These are phyloP conservation scores for Gymnopilus junonius DNA, from an alignment of 768 basidiomycete species.

Conservation along the genomic window DNA sequence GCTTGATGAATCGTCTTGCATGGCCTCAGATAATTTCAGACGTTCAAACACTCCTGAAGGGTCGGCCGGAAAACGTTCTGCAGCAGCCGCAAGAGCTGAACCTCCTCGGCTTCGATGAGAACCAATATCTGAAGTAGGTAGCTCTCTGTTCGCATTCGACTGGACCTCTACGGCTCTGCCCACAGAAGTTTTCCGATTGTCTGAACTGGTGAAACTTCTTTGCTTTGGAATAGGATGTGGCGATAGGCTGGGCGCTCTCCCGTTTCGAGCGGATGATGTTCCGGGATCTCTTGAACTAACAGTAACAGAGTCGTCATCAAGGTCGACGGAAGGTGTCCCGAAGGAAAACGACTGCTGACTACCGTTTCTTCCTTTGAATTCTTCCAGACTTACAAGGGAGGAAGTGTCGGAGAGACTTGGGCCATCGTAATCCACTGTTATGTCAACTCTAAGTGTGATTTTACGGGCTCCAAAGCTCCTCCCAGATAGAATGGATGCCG, in stretches of 20 bases:
- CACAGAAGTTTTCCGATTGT: conserved; percentile 16
- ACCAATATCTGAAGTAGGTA: not conserved
- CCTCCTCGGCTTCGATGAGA: conserved; percentile 23
- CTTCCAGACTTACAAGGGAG: conserved; percentile 79
- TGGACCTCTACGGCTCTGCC: conserved; percentile 5
- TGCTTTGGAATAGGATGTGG: conserved; percentile 21
- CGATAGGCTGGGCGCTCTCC: conserved; percentile 16
- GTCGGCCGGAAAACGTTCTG: conserved; percentile 41
- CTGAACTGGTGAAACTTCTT: conserved; percentile 20
- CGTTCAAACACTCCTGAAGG: conserved; percentile 58
- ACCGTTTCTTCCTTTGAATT: conserved; percentile 62
- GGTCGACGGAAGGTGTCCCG: conserved; percentile 43
- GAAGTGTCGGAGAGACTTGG: conserved; percentile 89
- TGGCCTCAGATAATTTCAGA: conserved; percentile 53
- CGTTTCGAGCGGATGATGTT: conserved; percentile 26
- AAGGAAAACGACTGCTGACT: conserved; percentile 62
- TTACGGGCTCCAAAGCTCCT: conserved; percentile 69
- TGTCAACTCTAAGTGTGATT: conserved; percentile 77
- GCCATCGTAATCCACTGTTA: conserved; percentile 89
- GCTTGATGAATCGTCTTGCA: conserved; percentile 43
- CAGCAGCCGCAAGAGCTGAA: conserved; percentile 29
- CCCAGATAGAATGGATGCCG: conserved; percentile 75
- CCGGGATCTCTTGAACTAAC: conserved; percentile 71
- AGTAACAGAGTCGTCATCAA: conserved; percentile 77
- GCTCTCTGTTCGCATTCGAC: not conserved